A percentile compares a stretch with the other conserved stretches of the same genome.
phyloP scores from a whole-genome alignment of 805 yeast genomes.

The Yamadazyma takamatsuzukensis region DNA sequence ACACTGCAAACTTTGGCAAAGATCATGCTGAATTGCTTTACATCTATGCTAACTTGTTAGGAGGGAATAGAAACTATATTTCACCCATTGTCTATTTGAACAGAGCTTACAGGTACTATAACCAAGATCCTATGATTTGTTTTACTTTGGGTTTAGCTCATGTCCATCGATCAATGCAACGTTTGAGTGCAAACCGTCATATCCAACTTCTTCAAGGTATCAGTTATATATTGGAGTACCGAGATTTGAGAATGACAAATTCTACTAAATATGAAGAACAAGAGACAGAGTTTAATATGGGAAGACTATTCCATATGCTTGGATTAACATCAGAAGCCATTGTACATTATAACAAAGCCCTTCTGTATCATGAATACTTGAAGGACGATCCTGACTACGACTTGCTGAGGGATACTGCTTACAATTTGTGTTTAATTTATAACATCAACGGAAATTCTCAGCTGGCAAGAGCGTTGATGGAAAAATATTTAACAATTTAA shows the following conservation, averaged over 20 bases:
- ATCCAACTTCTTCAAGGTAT: constrained; percentile 85
- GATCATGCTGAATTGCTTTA: constrained; percentile 66
- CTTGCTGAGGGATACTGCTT: constrained; percentile 76
- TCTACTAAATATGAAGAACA: constrained; percentile 52
- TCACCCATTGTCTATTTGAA: constrained; percentile 78
- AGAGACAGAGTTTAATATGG: constrained; percentile 81
- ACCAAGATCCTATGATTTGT: constrained; percentile 75
- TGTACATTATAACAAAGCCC: constrained; percentile 66
- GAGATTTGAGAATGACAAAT: constrained; percentile 42
- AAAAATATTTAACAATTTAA: constrained; percentile 55
- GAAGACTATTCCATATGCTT: constrained; percentile 77
- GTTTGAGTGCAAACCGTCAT: constrained; percentile 82
- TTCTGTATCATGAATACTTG: constrained; percentile 35
- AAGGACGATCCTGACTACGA: constrained; percentile 49
- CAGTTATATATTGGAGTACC: constrained; percentile 71
- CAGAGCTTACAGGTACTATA: constrained; percentile 63
- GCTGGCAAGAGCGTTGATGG: constrained; percentile 62
- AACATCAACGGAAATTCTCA: constrained; percentile 67
- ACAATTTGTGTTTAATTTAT: constrained; percentile 75
- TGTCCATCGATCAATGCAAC: constrained; percentile 86
- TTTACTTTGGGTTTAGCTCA: constrained; percentile 75
- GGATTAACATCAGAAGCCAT: constrained; percentile 76
- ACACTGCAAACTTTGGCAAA: constrained; percentile 33
- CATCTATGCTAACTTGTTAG: constrained; percentile 76
- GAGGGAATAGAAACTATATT: constrained; percentile 76